These are phyloP conservation scores for Candida vaughaniae DNA, from an alignment of 805 yeast species.

Conservation along the genomic window DNA sequence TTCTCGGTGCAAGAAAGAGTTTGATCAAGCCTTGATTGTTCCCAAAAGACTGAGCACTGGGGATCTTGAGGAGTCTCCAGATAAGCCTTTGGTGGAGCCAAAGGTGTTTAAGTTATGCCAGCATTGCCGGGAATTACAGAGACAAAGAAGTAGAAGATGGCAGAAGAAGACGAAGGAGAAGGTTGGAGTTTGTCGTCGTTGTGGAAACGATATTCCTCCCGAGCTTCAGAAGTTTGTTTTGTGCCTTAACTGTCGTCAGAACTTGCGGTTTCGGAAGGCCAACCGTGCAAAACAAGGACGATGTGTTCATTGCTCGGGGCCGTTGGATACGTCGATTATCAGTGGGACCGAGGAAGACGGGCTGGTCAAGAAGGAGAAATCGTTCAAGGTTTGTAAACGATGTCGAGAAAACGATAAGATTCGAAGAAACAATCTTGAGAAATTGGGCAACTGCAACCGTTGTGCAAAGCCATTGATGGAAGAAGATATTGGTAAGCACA, in stretches of 20 bases:
- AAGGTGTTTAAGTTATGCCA: constrained; percentile 56
- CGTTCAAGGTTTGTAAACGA: constrained; percentile 62
- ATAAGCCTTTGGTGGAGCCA: constrained; percentile 34
- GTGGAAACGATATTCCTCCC: constrained; percentile 54
- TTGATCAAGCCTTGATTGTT: constrained; percentile 43
- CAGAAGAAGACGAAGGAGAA: constrained; percentile 59
- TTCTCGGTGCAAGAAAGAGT: constrained; percentile 59
- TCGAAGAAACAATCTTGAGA: constrained; percentile 55
- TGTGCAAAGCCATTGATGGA: constrained; percentile 53
- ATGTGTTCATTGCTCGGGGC: constrained; percentile 70
- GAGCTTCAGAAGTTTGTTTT: constrained; percentile 54
- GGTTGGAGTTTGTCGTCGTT: constrained; percentile 62
- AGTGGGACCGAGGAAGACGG: constrained; percentile 18
- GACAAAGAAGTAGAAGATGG: constrained; percentile 65
- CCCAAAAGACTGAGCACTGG: constrained; percentile 17
- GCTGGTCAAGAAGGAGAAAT: constrained; percentile 19
- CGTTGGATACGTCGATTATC: constrained; percentile 42
- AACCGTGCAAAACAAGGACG: constrained; percentile 60
- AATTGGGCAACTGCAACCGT: constrained; percentile 59
- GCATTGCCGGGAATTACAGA: constrained; percentile 63
- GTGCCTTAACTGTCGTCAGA: constrained; percentile 59
- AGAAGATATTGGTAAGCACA: constrained; percentile 49
- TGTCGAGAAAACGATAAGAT: constrained; percentile 62
- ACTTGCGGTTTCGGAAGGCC: constrained; percentile 54
- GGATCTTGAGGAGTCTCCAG: constrained; percentile 14